A percentile compares a stretch with the other conserved stretches of the same genome.
These are phyloP conservation scores for Glycine latifolia DNA, from an alignment of 306 rosid genomes.

Conservation along the genomic window DNA sequence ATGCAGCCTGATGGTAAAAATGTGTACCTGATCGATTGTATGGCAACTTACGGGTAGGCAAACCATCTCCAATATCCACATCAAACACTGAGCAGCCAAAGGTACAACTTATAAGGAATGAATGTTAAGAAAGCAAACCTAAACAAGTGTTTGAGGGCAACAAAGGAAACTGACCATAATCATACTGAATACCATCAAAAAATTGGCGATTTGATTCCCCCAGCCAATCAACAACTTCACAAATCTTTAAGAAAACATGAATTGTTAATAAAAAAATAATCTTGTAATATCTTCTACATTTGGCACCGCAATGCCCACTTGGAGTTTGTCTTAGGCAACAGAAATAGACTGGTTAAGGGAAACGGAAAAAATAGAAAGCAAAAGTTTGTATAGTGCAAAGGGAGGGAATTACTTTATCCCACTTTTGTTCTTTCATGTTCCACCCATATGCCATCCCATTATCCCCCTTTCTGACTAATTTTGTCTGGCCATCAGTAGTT, in stretches of 20 bases:
- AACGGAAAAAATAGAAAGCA: conserved; percentile 26
- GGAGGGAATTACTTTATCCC: conserved; percentile 84
- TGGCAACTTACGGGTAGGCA: conserved; percentile 91
- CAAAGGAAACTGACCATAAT: conserved; percentile 70
- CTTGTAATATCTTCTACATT: no score
- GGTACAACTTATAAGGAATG: conserved; percentile 34
- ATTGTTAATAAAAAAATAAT: background rate
- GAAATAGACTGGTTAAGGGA: conserved; percentile 11
- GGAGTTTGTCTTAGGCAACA: no score
- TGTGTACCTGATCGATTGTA: conserved; percentile 81
- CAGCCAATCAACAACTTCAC: conserved; percentile 99
- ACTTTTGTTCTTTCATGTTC: conserved; percentile 78
- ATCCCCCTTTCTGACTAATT: conserved; percentile 94
- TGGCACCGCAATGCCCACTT: no score
- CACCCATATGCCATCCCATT: conserved; percentile 96
- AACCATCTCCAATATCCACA: conserved; percentile 95
- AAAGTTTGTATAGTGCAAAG: conserved; percentile 35
- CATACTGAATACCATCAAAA: conserved; percentile 83
- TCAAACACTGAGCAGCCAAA: conserved; percentile 78
- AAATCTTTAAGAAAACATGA: conserved; percentile 62
- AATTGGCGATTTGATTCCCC: conserved; percentile 70
- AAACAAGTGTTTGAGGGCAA: conserved; percentile 32
- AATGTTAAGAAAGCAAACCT: conserved; percentile 32
- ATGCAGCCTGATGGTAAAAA: conserved; percentile 31
- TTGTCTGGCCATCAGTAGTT: conserved; percentile 92